Percentiles rank a stretch among this genome's conserved stretches.
phyloP scores from a whole-genome alignment of 305 asterid species.

The Petunia hybrid region DNA sequence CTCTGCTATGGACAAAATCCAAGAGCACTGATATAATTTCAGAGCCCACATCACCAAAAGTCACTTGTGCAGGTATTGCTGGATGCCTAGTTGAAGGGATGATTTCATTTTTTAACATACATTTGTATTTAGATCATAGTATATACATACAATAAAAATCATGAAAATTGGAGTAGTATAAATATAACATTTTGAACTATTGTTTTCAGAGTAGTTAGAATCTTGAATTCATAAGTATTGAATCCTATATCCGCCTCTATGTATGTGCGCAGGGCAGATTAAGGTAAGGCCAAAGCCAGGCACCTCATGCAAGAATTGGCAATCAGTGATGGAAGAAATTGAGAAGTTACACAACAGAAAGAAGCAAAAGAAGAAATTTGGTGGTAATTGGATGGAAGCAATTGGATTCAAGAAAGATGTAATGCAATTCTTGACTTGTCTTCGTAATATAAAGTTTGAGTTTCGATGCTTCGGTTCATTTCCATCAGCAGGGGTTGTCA shows the following conservation, averaged over 20 bases:
- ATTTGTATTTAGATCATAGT: no score
- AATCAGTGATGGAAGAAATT: constrained; percentile 93
- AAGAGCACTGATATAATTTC: constrained; percentile 55
- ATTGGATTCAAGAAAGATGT: constrained; percentile 78
- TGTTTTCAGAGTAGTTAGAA: no score
- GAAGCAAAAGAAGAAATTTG: constrained; percentile 53
- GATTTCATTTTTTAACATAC: background rate
- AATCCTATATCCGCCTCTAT: background rate
- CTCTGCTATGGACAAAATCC: constrained; percentile 58
- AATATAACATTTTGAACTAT: no score
- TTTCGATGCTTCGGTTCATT: constrained; percentile 84
- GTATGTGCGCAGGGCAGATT: constrained; percentile 62
- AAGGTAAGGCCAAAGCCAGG: constrained; percentile 61
- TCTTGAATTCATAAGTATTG: background rate
- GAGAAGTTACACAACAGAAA: constrained; percentile 69
- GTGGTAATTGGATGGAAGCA: constrained; percentile 58
- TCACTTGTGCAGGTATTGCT: constrained; percentile 64
- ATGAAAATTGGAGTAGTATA: no score
- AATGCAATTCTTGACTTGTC: constrained; percentile 78
- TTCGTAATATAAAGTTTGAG: constrained; percentile 72
- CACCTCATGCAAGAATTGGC: constrained; percentile 79
- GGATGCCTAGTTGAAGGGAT: background rate
- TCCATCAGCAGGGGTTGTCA: constrained; percentile 56
- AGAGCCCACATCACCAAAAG: constrained; percentile 88
- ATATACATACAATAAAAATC: no score